phyloP scores from a whole-genome alignment of 768 basidiomycete genomes.

The Zangia roseola region DNA sequence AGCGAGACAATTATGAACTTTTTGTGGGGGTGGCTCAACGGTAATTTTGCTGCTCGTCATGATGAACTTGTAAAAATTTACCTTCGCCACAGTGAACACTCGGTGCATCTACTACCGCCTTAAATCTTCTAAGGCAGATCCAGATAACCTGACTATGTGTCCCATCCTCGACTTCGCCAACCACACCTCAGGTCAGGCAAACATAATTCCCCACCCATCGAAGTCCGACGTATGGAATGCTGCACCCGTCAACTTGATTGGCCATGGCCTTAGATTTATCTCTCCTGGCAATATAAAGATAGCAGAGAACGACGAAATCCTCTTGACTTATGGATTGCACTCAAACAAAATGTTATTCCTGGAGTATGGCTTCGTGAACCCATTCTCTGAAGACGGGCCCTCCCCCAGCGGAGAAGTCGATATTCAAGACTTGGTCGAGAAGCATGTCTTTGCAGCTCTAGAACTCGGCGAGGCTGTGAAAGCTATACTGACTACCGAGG shows the following conservation, averaged over 20 bases:
- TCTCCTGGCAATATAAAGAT: slow-evolving; percentile 46
- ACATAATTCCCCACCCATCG: slow-evolving; percentile 43
- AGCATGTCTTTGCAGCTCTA: slow-evolving; percentile 46
- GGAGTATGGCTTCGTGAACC: slow-evolving; percentile 87
- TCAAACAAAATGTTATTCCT: slow-evolving; percentile 73
- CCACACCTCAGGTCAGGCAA: slow-evolving; percentile 48
- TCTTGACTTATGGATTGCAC: slow-evolving; percentile 79
- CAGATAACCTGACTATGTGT: slow-evolving; percentile 82
- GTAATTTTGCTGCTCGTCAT: slow-evolving; percentile 37
- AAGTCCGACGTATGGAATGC: slow-evolving; percentile 37
- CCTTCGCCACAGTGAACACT: slow-evolving; percentile 70
- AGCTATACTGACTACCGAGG: slow-evolving; percentile 52
- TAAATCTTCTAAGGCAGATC: slow-evolving; percentile 45
- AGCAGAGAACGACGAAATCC: slow-evolving; percentile 60
- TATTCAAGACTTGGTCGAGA: slow-evolving; percentile 53
- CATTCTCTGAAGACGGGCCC: slow-evolving; percentile 26
- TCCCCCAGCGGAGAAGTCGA: slow-evolving; percentile 55
- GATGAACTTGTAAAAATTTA: slow-evolving; percentile 2
- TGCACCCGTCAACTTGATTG: slow-evolving; percentile 34
- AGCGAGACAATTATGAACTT: slow-evolving; percentile 40
- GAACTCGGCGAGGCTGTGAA: slow-evolving; percentile 47
- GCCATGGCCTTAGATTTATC: slow-evolving; percentile 50
- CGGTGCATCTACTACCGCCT: slow-evolving; percentile 79
- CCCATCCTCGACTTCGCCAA: slow-evolving; percentile 93
- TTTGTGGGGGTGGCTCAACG: slow-evolving; percentile 92